A percentile compares a stretch with the other conserved stretches of the same genome.
phyloP scores from a whole-genome alignment of 139 green algal species.

The Chlamydomonas eustigma region DNA sequence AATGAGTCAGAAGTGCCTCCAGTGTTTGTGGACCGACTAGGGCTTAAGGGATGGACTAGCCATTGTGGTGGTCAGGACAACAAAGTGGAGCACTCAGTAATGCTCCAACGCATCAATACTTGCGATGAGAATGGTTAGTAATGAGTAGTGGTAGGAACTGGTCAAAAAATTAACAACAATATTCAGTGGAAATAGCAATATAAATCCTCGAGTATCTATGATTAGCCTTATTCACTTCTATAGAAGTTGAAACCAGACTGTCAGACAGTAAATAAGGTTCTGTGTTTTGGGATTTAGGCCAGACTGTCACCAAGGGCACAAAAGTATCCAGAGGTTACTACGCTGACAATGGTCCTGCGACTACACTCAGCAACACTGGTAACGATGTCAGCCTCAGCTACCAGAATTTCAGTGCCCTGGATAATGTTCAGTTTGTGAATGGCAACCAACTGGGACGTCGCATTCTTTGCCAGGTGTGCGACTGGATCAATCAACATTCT shows the following conservation, averaged over 20 bases:
- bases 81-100: conserved; percentile 49
- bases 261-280: too few species aligned
- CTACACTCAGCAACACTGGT: conserved; percentile 74
- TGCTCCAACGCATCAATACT: conserved; percentile 64
- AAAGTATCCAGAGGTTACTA: conserved; percentile 43
- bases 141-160: background rate
- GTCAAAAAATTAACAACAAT: background rate
- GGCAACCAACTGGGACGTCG: conserved; percentile 57
- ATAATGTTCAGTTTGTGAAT: conserved; percentile 60
- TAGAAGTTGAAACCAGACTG: too few species aligned
- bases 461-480: conserved; percentile 48
- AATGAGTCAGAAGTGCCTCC: conserved; percentile 76
- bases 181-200: too few species aligned
- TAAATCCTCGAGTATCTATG: too few species aligned
- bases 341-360: conserved; percentile 79
- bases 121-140: conserved; percentile 59
- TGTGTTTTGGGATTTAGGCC: too few species aligned
- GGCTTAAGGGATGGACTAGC: conserved; percentile 74
- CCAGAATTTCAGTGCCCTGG: conserved; percentile 48
- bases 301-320: conserved; percentile 34
- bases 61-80: conserved; percentile 52
- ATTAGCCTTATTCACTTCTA: too few species aligned
- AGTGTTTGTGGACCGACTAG: conserved; percentile 89
- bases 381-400: conserved; percentile 61
- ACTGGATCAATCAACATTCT: too few species aligned